Evolutionary conservation across 202 grass and related monocot species (phyloP).

Genomic region (Panicum hallii): DNA sequence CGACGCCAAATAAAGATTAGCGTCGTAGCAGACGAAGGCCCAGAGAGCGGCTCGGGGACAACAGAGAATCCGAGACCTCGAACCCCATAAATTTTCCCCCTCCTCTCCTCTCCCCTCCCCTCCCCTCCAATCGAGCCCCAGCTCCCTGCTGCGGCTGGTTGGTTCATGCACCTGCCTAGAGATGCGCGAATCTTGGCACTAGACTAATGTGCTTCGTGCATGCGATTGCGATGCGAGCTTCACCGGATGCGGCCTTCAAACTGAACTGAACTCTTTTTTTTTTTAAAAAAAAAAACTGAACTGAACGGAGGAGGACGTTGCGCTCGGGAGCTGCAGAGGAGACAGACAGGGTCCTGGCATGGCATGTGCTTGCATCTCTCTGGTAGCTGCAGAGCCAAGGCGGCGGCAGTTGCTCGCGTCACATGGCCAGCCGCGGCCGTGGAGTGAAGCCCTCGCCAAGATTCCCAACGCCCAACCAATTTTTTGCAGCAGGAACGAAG

Average conservation of each 20-base stretch:
- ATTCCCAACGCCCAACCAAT: conserved; percentile 12
- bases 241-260: background rate
- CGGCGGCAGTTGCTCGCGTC: conserved; percentile 6
- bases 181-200: conserved; percentile 17
- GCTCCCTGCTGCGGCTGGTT: background rate
- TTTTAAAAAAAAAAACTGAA: too few relatives aligned
- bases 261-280: background rate
- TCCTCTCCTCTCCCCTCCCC: too few relatives aligned
- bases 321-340: background rate
- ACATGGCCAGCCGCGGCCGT: conserved; percentile 30
- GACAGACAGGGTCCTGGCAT: background rate
- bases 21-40: background rate
- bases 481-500: background rate
- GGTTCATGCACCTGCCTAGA: conserved; percentile 43
- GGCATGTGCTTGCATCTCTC: conserved; percentile 23
- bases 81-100: background rate
- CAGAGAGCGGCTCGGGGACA: background rate
- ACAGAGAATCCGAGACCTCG: conserved; percentile 33
- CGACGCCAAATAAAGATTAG: background rate
- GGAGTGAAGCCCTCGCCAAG: conserved; percentile 9
- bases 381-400: background rate
- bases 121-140: too few relatives aligned
- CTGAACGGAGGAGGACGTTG: background rate
- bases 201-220: background rate
- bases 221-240: background rate